Base-by-base conservation (phyloP, 306 rosid genomes). In the Carpinus fangiana region DNA sequence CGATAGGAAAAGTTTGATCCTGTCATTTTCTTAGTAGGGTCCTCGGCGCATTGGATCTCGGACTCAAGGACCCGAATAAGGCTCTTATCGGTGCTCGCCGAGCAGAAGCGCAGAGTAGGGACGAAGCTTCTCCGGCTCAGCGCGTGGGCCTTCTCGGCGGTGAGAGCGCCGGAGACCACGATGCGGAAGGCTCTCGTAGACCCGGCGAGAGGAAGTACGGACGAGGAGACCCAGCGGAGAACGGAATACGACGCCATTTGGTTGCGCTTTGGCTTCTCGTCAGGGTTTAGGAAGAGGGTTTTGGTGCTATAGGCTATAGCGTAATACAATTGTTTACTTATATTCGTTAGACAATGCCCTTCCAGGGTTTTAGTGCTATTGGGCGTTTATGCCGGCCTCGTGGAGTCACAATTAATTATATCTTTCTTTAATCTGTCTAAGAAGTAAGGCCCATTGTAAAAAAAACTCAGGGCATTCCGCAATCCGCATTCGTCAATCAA, bases 221-320 rank as follows among this genome's bases (percentile, higher is more conserved):
- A 75, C 28, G 84, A 66, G 73, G 93, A 72, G 9, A 86, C 89
- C 26, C 91, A 87, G 78, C 97, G 97, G 3, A 94, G 88, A n/a
- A 81, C 17, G 31, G 91, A 82, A 88, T 64, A 78, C 50, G 89
- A 66, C 34, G 92, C 88, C 95, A 89, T 92, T 84, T 77, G 31
- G 28, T 57, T 57, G 64, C n/a, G 26, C 59, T 12, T 10, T 12
- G 60, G 68, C 20, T 70, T 54, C 34, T 54, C 34, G 43, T 23
- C 16, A 78, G 71, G 80, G 88, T 76, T 62, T 78, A 61, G 77
- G 70, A 21, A 26, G 4, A 31, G 38, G 45, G 69, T 57, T 57
- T 57, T n/a, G 12, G 64, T 11, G n/a, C n/a, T n/a, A n/a, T n/a
- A n/a, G n/a, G 10, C 51, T 38, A 38, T 3, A 38, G 41, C 41